A percentile compares a stretch with the other conserved stretches of the same genome.
These are phyloP conservation scores for Rhynchosporium agropyri DNA, from an alignment of 2,329 filamentous ascomycete species.

Conservation along the genomic window DNA sequence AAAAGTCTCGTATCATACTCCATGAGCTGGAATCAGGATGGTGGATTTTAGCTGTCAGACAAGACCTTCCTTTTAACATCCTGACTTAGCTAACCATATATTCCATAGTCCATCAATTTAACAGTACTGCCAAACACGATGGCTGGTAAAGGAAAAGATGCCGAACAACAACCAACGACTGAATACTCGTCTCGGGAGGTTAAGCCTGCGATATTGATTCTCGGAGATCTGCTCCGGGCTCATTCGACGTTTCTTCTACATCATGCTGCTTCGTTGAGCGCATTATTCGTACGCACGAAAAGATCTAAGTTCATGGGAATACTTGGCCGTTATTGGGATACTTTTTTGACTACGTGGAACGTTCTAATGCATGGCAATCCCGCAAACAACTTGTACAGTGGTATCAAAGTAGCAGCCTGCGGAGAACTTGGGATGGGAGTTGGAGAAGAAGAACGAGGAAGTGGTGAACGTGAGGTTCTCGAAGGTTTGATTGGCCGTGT, in stretches of 20 bases:
- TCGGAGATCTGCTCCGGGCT: constrained; percentile 80
- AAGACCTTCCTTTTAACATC: neutral
- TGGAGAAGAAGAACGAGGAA: constrained; percentile 92
- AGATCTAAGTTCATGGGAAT: constrained; percentile 71
- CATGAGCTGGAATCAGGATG: constrained; percentile 87
- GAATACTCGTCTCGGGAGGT: constrained; percentile 93
- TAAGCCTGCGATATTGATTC: constrained; percentile 75
- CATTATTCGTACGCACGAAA: constrained; percentile 66
- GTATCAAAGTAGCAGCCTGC: constrained; percentile 84
- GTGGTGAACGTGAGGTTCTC: constrained; percentile 88
- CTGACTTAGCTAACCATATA: constrained; percentile 24
- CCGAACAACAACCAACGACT: constrained; percentile 43
- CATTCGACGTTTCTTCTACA: constrained; percentile 86
- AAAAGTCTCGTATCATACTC: constrained; percentile 81
- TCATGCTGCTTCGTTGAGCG: constrained; percentile 74
- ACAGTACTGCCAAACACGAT: constrained; percentile 67
- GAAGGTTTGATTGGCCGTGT: constrained; percentile 82
- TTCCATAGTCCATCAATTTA: constrained; percentile 74
- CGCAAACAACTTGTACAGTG: constrained; percentile 74
- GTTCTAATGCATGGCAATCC: constrained; percentile 91
- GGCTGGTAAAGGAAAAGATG: constrained; percentile 35
- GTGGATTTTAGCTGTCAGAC: constrained; percentile 89
- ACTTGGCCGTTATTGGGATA: constrained; percentile 80
- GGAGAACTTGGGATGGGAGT: constrained; percentile 93
- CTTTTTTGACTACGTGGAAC: constrained; percentile 75